Evolutionary conservation across 495 filamentous ascomycete genomes (phyloP), one percentile per base, ranked within the genome.

Genomic region (Daldinia concentrica): DNA sequence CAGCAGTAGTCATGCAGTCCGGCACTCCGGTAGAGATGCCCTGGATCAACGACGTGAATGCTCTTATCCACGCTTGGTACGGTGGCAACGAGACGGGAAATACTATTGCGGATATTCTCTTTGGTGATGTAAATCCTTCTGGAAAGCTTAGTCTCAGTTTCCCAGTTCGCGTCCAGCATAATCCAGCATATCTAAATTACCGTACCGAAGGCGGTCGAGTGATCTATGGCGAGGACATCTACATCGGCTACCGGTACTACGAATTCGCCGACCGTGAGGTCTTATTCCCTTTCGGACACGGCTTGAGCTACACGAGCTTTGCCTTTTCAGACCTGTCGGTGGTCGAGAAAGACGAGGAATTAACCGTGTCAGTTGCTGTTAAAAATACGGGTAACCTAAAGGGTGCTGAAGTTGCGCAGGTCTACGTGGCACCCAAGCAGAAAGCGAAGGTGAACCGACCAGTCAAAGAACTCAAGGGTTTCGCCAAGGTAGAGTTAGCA

Each of bases 151-250:
- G 88, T 2, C 81, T 92, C 48, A 88, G 84, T 30, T 92, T 91
- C 78, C 92, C 92, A 7, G 82, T 83, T 45, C 83, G 85, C 36
- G 74, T 92, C 1, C 84, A 91, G 75, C 90, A 94, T 69, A 93
- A 90, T 77, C 92, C 92, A 1, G 88, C 89, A 4, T 95, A 89
- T 77, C 79, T 91, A 51, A 93, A 92, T 80, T 94, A 89, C 80
- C 64, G 86, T 34, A 88, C 87, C 51, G 92, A 93, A 77, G 86
- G 87, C 34, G 87, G 90, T 52, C 83, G 90, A 50, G 89, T 90
- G 15, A 81, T 93, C 6, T 94, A 94, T 74, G 90, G 91, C 51
- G 92, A 95, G 78, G 90, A 90, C 65, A 80, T 94, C 64, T 93
- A 90, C 76, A 85, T 93, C 37, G 91, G 91, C 6, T 94, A 93